Evolutionary conservation across 345 rosid genomes (phyloP).

Genomic region (Rhodamnia argentea): DNA sequence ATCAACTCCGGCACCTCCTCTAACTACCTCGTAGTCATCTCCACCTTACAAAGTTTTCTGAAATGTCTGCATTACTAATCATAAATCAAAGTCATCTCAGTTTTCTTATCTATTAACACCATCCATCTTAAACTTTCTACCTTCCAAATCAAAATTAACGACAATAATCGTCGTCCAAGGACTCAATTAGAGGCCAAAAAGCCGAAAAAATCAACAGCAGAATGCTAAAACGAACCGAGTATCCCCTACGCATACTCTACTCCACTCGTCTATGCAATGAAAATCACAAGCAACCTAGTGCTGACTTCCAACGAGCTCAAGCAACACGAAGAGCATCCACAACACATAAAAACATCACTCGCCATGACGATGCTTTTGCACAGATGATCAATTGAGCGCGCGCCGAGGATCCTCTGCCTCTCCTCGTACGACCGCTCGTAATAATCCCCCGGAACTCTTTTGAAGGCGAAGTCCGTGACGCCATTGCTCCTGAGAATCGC

Average conservation of each 20-base stretch:
- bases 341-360: background rate
- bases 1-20: background rate
- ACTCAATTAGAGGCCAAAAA: background rate
- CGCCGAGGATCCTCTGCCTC: slow-evolving; percentile 59
- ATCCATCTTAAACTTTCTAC: background rate
- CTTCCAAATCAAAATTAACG: background rate
- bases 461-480: slow-evolving; percentile 48
- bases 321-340: background rate
- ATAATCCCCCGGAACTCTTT: slow-evolving; percentile 52
- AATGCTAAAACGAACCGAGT: background rate
- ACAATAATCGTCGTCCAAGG: background rate
- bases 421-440: slow-evolving; percentile 69
- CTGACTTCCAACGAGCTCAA: background rate
- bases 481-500: slow-evolving; percentile 46
- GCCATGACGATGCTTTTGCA: slow-evolving; percentile 97
- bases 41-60: background rate
- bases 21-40: background rate
- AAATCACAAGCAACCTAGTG: background rate
- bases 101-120: background rate
- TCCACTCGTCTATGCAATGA: background rate
- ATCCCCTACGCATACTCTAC: background rate
- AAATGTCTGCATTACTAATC: background rate
- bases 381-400: slow-evolving; percentile 71
- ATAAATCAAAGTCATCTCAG: background rate
- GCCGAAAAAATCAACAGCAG: background rate